Percentiles rank a stretch among this genome's conserved stretches.
phyloP scores from a whole-genome alignment of 768 basidiomycete species.

The Suillus placidus region DNA sequence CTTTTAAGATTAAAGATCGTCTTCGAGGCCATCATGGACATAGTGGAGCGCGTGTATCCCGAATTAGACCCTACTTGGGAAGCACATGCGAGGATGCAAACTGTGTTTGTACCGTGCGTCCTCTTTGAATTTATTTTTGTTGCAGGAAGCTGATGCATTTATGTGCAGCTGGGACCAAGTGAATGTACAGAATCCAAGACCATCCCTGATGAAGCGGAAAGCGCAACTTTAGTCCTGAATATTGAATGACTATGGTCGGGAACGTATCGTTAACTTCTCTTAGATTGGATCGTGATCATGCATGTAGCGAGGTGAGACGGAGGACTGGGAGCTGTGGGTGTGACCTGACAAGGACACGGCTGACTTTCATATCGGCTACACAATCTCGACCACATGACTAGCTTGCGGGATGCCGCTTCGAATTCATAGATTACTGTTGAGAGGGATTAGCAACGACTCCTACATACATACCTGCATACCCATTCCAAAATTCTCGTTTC shows the following conservation, averaged over 20 bases:
- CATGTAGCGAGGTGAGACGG: background rate
- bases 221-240: conserved; percentile 2
- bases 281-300: background rate
- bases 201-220: conserved; percentile 25
- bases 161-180: conserved; percentile 30
- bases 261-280: background rate
- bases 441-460: conserved; percentile 5
- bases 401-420: conserved; percentile 5
- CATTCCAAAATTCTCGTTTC: background rate
- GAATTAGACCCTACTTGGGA: conserved; percentile 43
- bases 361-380: background rate
- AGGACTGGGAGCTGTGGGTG: background rate
- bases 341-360: background rate
- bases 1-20: conserved; percentile 52
- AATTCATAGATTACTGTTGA: conserved; percentile 10
- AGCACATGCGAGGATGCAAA: conserved; percentile 55
- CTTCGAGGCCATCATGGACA: conserved; percentile 61
- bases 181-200: conserved; percentile 21
- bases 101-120: conserved; percentile 64
- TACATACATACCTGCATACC: background rate
- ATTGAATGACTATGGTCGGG: background rate
- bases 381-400: conserved; percentile 1
- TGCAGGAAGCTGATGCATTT: conserved; percentile 10
- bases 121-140: background rate
- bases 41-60: conserved; percentile 61